Evolutionary conservation across 192 early-diverging fungal species (phyloP), one percentile per base, ranked within the genome.

Genomic region (Rhizophlyctis rosea): DNA sequence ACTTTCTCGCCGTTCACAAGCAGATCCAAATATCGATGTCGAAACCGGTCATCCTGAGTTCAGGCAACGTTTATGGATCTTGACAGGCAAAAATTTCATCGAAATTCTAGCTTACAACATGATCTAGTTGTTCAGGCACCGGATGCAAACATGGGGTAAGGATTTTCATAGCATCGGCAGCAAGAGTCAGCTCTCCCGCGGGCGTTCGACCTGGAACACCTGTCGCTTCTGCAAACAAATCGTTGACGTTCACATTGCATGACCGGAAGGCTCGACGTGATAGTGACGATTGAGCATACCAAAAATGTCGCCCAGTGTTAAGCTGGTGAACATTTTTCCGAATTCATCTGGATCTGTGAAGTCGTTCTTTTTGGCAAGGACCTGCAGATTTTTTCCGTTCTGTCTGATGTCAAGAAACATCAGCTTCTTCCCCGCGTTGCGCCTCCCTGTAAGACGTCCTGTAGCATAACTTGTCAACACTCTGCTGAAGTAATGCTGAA

Each of bases 21-120:
- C 52, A 95, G 76, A 72, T 91, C 90, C 32, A 95, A 56, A 62
- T 88, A 76, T 51, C 90, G 73, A 34, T 81, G 76, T 34, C 91
- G 79, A 63, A 89, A 89, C 29, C 89, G 75, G 2, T 78, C 81
- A 57, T 93, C 84, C 25, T 74, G 77, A 2, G 31, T 9, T 25
- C 18, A 7, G 33, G 56, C 31, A 27, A 34, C 16, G 35, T 16
- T 9, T 13, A 57, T 27, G 16, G 24, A 1, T 34, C 3, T 13
- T 18, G 18, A 34, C 21, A 34, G 34, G 29, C 16, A 27, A 28
- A 21, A 11, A 21, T 13, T 64, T 34, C 33, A 51, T n/a, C 31
- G 51, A 29, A 50, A 70, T 36, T 23, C 39, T 35, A 55, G 4
- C 31, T 14, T 49, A 64, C 68, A 34, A 47, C 36, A 28, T 62